Base-by-base conservation (phyloP, 2,329 filamentous ascomycete genomes). In the Alternaria novae-zelandiae region DNA sequence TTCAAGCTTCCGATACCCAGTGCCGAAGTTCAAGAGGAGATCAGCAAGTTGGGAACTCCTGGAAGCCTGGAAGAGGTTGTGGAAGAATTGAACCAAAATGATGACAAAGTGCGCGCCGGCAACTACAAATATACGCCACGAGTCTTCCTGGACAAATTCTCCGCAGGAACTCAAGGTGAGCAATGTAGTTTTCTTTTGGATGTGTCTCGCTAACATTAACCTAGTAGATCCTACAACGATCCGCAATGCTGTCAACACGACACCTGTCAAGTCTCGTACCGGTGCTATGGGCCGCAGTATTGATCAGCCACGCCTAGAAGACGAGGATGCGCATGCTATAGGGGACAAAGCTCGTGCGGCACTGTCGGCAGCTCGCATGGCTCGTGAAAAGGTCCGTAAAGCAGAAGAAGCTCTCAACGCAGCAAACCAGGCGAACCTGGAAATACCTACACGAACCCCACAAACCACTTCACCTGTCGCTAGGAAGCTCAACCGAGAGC, bases 1-100 rank as follows among this genome's bases (percentile, higher is more conserved):
- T 77, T 75, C 66, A 74, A 70, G 63, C 65, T 77, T 12, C 73
- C 75, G 4, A 11, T 12, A 4, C 10, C 59, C 11, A 51, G 56
- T 6, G 21, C 59, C 2, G 11, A 32, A 5, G 47, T 59, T 17
- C 47, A 64, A 12, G 32, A 55, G 7, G 36, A 43, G 30, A 53
- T 72, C n/a, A 57, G 45, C 3, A 28, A 41, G 8, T 30, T 65
- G 23, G 62, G 61, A 11, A 68, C 57, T 13, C 25, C 5, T 3
- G 3, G 41, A 5, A 51, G 23, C 13, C 59, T 71, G 9, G 15
- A 30, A 6, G 58, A 60, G 12, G 51, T 45, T 20, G 56, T 75
- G 8, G 23, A 65, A 8, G 54, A 51, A 0, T 68, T 74, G 57
- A 70, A 70, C 41, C 11, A 12, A 6, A 28, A 54, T 7, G 59